Conservation (phyloP, 1,139 yeast species). For the Komagataea norvegica region DNA sequence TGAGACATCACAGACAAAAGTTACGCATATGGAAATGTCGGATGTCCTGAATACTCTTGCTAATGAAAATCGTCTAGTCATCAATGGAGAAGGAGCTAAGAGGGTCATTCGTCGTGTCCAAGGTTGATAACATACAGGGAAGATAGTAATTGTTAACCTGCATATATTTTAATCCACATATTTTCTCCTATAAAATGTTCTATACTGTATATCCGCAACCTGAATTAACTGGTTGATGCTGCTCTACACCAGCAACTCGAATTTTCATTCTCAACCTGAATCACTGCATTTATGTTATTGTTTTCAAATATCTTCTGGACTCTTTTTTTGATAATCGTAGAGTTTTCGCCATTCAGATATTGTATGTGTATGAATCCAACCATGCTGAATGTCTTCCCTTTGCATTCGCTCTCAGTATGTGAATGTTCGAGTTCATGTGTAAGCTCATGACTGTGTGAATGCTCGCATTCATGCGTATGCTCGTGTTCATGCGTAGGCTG, state of each 20-base stretch:
- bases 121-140: no score
- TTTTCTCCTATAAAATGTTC: no score
- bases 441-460: slow-evolving; percentile 15
- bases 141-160: no score
- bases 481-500: slow-evolving; percentile 21
- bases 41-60: slow-evolving; percentile 66
- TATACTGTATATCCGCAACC: background rate
- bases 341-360: slow-evolving; percentile 62
- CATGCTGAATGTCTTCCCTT: slow-evolving; percentile 23
- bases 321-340: slow-evolving; percentile 53
- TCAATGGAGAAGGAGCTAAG: slow-evolving; percentile 70
- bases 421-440: slow-evolving; percentile 9
- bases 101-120: slow-evolving; percentile 46
- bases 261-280: slow-evolving; percentile 56
- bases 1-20: slow-evolving; percentile 62
- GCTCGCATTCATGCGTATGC: slow-evolving; percentile 6
- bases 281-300: slow-evolving; percentile 44
- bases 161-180: no score
- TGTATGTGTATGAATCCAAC: slow-evolving; percentile 68
- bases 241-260: slow-evolving; percentile 55
- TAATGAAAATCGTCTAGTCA: slow-evolving; percentile 69
- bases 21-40: slow-evolving; percentile 67
- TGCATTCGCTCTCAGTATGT: slow-evolving; percentile 8
- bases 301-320: slow-evolving; percentile 46
- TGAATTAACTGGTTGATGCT: background rate